These are phyloP conservation scores for Exophiala viscosa DNA, from an alignment of 2,329 filamentous ascomycete species.

Conservation along the genomic window DNA sequence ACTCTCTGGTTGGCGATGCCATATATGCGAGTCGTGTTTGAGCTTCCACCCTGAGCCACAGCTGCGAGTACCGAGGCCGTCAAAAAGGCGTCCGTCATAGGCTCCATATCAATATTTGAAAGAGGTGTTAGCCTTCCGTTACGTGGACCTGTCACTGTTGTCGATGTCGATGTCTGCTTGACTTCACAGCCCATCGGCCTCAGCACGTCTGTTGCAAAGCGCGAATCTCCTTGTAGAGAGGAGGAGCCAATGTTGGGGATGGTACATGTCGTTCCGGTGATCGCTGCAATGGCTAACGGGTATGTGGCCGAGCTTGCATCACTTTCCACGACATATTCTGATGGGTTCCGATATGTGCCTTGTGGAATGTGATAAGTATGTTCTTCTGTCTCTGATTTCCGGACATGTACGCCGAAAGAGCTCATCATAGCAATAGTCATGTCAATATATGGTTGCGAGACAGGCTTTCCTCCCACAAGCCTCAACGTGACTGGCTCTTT, in stretches of 20 bases:
- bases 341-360: conserved; percentile 75
- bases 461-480: conserved; percentile 92
- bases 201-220: conserved; percentile 86
- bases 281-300: conserved; percentile 86
- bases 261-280: conserved; percentile 92
- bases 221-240: conserved; percentile 90
- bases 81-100: conserved; percentile 98
- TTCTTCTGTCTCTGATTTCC: conserved; percentile 69
- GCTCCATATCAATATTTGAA: conserved; percentile 90
- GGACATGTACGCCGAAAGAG: conserved; percentile 79
- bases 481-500: conserved; percentile 88
- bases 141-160: conserved; percentile 86
- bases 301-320: conserved; percentile 98
- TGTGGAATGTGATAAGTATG: conserved; percentile 94
- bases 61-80: conserved; percentile 91
- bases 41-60: conserved; percentile 66
- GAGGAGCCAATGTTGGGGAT: conserved; percentile 91
- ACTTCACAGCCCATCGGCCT: conserved; percentile 91
- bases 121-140: conserved; percentile 70
- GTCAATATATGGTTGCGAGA: conserved; percentile 95
- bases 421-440: conserved; percentile 99
- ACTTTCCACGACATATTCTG: conserved; percentile 87
- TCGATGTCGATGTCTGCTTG: conserved; percentile 76
- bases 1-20: conserved; percentile 97
- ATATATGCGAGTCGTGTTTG: conserved; percentile 71